phyloP scores from a whole-genome alignment of 371 early-diverging fungal genomes.

The Entomophthora muscae region DNA sequence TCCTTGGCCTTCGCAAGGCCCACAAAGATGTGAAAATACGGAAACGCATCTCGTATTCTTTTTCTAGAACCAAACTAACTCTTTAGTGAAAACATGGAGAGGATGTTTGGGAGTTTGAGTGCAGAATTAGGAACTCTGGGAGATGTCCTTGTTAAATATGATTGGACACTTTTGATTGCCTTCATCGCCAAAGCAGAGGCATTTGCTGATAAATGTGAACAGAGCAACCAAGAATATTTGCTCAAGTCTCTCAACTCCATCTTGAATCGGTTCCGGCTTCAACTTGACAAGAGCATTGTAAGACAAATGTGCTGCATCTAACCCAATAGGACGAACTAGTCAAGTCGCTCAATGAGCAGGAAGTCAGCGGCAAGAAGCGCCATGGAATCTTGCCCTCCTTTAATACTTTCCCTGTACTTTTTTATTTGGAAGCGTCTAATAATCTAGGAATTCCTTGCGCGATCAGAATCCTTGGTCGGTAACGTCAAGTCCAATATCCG shows the following conservation, averaged over 20 bases:
- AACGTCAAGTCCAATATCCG: slow-evolving; percentile 44
- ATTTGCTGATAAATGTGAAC: slow-evolving; percentile 35
- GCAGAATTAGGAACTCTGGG: slow-evolving; percentile 49
- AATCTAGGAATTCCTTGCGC: slow-evolving; percentile 47
- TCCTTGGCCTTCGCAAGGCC: slow-evolving; percentile 28
- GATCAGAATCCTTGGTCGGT: slow-evolving; percentile 39
- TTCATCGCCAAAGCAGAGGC: slow-evolving; percentile 71
- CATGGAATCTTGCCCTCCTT: slow-evolving; percentile 74
- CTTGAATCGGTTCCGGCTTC: slow-evolving; percentile 34
- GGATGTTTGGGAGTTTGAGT: slow-evolving; percentile 54
- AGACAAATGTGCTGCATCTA: slow-evolving; percentile 7
- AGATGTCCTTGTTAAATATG: slow-evolving; percentile 63
- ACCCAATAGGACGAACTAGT: slow-evolving; percentile 59
- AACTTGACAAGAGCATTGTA: slow-evolving; percentile 67
- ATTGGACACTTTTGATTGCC: slow-evolving; percentile 43
- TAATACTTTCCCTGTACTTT: slow-evolving; percentile 62
- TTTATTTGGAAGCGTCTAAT: neutral
- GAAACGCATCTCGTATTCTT: slow-evolving; percentile 29
- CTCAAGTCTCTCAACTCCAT: slow-evolving; percentile 44
- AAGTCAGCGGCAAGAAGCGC: slow-evolving; percentile 69
- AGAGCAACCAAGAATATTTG: slow-evolving; percentile 39
- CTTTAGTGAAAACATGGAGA: slow-evolving; percentile 52
- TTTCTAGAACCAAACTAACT: neutral
- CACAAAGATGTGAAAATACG: slow-evolving; percentile 42
- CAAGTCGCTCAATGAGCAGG: slow-evolving; percentile 76